Evolutionary conservation across 495 filamentous ascomycete species (phyloP).

Genomic region (Letharia lupina): DNA sequence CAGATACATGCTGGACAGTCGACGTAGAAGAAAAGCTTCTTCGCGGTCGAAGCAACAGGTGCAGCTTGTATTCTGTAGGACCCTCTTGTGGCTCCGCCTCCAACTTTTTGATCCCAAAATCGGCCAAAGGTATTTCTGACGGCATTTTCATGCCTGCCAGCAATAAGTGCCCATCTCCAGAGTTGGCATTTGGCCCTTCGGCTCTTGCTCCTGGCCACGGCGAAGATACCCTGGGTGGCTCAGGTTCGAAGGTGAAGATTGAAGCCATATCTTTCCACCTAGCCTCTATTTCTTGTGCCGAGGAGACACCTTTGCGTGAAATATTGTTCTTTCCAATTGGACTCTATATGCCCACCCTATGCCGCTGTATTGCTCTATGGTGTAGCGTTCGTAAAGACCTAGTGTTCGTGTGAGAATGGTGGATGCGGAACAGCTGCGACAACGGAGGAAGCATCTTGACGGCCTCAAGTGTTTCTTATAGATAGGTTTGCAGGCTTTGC

Average conservation of each 20-base stretch:
- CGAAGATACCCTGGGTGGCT: slow-evolving; percentile 78
- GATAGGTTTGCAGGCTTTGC: not conserved
- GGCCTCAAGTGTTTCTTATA: not conserved
- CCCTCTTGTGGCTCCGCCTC: slow-evolving; percentile 90
- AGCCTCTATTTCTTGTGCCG: not conserved
- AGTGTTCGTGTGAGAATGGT: slow-evolving; percentile 43
- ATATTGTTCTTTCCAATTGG: slow-evolving; percentile 19
- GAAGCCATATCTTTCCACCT: slow-evolving; percentile 61
- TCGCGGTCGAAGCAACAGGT: slow-evolving; percentile 75
- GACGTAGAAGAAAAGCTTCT: slow-evolving; percentile 58
- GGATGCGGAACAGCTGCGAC: slow-evolving; percentile 42
- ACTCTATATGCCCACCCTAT: slow-evolving; percentile 13
- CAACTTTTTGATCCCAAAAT: slow-evolving; percentile 66
- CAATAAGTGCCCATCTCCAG: not conserved
- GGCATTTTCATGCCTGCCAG: slow-evolving; percentile 22
- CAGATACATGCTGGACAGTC: slow-evolving; percentile 50
- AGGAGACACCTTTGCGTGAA: slow-evolving; percentile 11
- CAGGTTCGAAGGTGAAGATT: slow-evolving; percentile 89
- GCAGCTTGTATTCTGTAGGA: slow-evolving; percentile 92
- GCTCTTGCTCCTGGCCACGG: slow-evolving; percentile 63
- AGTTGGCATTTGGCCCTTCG: not conserved
- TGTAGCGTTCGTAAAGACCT: slow-evolving; percentile 33
- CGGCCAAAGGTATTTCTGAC: slow-evolving; percentile 49
- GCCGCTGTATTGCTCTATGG: slow-evolving; percentile 24
- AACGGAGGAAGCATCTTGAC: slow-evolving; percentile 56